phyloP scores from a whole-genome alignment of 2,329 filamentous ascomycete species.

The Fusarium bactridioides region DNA sequence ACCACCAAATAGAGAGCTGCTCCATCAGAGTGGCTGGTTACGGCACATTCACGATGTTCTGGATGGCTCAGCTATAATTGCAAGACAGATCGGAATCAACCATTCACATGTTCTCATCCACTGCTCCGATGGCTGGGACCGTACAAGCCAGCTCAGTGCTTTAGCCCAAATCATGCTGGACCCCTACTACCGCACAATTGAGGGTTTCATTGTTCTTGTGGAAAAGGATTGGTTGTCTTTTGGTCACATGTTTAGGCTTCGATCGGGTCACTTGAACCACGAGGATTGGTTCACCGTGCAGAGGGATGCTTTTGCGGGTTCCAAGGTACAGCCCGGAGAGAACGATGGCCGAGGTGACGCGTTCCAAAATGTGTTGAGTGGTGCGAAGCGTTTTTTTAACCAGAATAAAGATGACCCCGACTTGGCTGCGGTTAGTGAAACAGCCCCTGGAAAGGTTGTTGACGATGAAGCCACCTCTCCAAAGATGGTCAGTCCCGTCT shows the following conservation, averaged over 20 bases:
- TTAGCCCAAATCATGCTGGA: constrained; percentile 93
- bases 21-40: constrained; percentile 88
- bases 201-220: constrained; percentile 92
- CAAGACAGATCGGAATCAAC: constrained; percentile 85
- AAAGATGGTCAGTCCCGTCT: constrained; percentile 95
- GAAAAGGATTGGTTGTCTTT: constrained; percentile 99
- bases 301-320: constrained; percentile 76
- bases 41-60: constrained; percentile 87
- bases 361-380: constrained; percentile 86
- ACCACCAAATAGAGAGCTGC: constrained; percentile 80
- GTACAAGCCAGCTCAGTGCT: constrained; percentile 92
- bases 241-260: constrained; percentile 95
- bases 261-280: constrained; percentile 85
- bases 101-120: constrained; percentile 97
- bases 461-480: constrained; percentile 75
- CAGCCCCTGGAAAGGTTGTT: constrained; percentile 50
- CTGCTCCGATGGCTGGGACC: constrained; percentile 98
- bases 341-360: constrained; percentile 73
- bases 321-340: constrained; percentile 68
- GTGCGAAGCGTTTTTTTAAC: constrained; percentile 90
- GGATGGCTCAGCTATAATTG: constrained; percentile 84
- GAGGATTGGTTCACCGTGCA: constrained; percentile 95
- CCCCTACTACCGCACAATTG: constrained; percentile 91
- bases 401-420: constrained; percentile 71
- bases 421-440: constrained; percentile 59